Evolutionary conservation across 1,284 basidiomycete species (phyloP).

Genomic region (Sporisorium iseilematis-ciliati): DNA sequence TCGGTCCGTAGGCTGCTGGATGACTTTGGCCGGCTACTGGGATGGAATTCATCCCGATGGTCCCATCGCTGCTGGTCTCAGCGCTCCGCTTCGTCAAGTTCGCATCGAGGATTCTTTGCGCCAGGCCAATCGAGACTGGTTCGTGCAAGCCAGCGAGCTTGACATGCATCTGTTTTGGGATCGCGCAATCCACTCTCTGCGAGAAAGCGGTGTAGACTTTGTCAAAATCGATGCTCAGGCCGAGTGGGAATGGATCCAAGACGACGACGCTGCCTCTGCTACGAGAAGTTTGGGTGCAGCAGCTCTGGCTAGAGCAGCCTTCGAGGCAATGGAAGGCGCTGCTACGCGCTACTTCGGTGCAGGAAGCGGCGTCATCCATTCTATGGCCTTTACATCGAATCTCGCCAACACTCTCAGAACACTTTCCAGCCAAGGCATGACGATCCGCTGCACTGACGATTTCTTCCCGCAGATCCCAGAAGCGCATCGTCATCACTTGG

Average conservation of each 20-base stretch:
- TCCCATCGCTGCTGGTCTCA: conserved; percentile 28
- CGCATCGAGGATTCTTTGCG: conserved; percentile 31
- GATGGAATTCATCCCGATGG: conserved; percentile 42
- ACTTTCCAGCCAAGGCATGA: conserved; percentile 27
- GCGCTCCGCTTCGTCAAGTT: conserved; percentile 22
- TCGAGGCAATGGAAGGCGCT: conserved; percentile 48
- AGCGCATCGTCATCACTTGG: conserved; percentile 65
- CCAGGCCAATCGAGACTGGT: conserved; percentile 68
- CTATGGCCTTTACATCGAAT: conserved; percentile 53
- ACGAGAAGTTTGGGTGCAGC: neutral
- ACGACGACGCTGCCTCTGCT: neutral
- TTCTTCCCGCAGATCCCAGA: conserved; percentile 61
- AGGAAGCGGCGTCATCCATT: conserved; percentile 55
- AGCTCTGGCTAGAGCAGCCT: conserved; percentile 16
- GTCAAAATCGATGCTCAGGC: conserved; percentile 70
- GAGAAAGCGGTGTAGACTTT: conserved; percentile 60
- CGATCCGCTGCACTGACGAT: conserved; percentile 51
- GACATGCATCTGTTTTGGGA: conserved; percentile 54
- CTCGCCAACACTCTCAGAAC: conserved; percentile 41
- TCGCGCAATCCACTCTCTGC: conserved; percentile 58
- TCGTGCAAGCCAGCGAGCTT: conserved; percentile 35
- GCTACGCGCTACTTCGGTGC: conserved; percentile 55
- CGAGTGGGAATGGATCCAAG: conserved; percentile 43
- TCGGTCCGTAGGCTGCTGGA: conserved; percentile 42
- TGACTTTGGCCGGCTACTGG: conserved; percentile 49